Evolutionary conservation across 2,329 filamentous ascomycete species (phyloP).

Genomic region (Lachnellula subtilissima): DNA sequence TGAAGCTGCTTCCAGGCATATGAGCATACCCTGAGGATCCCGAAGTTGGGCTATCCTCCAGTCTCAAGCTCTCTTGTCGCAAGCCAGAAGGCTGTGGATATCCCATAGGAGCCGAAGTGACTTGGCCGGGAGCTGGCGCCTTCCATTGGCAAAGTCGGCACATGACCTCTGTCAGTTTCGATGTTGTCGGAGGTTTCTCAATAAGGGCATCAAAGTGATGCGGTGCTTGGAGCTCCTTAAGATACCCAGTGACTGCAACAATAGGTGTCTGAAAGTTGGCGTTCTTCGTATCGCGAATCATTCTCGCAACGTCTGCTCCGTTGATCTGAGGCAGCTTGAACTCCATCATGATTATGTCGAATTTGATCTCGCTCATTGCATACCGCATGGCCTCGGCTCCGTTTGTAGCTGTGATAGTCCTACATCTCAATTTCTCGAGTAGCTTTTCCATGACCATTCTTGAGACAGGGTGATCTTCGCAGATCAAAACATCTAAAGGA

Average conservation of each 20-base stretch:
- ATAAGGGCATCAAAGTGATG: slow-evolving; percentile 95
- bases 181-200: slow-evolving; percentile 91
- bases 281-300: slow-evolving; percentile 97
- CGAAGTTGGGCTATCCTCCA: slow-evolving; percentile 72
- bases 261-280: slow-evolving; percentile 92
- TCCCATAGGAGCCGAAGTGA: slow-evolving; percentile 42
- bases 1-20: slow-evolving; percentile 72
- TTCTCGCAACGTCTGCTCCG: slow-evolving; percentile 89
- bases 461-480: slow-evolving; percentile 95
- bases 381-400: slow-evolving; percentile 90
- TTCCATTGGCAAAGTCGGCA: slow-evolving; percentile 92
- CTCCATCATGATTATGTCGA: slow-evolving; percentile 98
- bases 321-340: slow-evolving; percentile 94
- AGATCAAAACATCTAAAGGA: slow-evolving; percentile 89
- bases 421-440: slow-evolving; percentile 88
- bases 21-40: slow-evolving; percentile 67
- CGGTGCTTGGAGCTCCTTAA: slow-evolving; percentile 93
- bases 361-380: slow-evolving; percentile 95
- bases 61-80: slow-evolving; percentile 56
- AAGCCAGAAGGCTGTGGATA: slow-evolving; percentile 60
- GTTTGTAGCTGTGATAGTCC: slow-evolving; percentile 86
- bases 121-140: slow-evolving; percentile 54
- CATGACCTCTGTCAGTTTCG: slow-evolving; percentile 84
- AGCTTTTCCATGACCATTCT: slow-evolving; percentile 98
- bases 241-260: slow-evolving; percentile 91